These are phyloP conservation scores for Fusarium metavorans DNA, from an alignment of 2,329 filamentous ascomycete genomes.

Conservation along the genomic window DNA sequence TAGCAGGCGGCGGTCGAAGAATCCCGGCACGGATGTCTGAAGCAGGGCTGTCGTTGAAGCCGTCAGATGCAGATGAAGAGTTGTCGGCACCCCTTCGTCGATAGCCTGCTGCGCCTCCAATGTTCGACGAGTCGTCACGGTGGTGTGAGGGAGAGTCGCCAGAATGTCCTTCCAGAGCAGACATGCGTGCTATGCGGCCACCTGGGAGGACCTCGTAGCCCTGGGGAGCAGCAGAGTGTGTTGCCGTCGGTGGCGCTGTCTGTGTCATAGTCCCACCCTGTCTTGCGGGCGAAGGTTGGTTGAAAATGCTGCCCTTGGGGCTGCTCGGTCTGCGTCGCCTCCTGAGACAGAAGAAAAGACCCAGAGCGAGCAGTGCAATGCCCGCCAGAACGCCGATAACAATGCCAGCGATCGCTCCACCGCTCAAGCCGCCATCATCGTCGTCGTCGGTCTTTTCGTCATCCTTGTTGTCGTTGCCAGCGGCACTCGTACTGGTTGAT, in stretches of 20 bases:
- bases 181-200: constrained; percentile 94
- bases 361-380: constrained; percentile 73
- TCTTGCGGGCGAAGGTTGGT: constrained; percentile 84
- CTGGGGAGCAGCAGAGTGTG: constrained; percentile 50
- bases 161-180: constrained; percentile 84
- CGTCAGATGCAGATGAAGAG: constrained; percentile 81
- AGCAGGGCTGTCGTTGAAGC: constrained; percentile 77
- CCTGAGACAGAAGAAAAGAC: constrained; percentile 76
- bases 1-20: constrained; percentile 68
- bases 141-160: constrained; percentile 70
- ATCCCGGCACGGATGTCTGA: constrained; percentile 70
- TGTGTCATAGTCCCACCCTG: constrained; percentile 60
- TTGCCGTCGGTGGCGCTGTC: constrained; percentile 33
- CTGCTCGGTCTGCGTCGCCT: constrained; percentile 67
- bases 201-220: constrained; percentile 84
- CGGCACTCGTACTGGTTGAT: constrained; percentile 33
- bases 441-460: constrained; percentile 34
- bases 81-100: constrained; percentile 63
- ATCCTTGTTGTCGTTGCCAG: constrained; percentile 28
- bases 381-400: constrained; percentile 84
- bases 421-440: constrained; percentile 66
- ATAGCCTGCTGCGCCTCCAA: constrained; percentile 62
- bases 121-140: constrained; percentile 53
- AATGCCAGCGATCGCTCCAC: constrained; percentile 92
- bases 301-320: constrained; percentile 82